Evolutionary conservation across 2,329 filamentous ascomycete species (phyloP).

Genomic region (Aspergillus sp.): DNA sequence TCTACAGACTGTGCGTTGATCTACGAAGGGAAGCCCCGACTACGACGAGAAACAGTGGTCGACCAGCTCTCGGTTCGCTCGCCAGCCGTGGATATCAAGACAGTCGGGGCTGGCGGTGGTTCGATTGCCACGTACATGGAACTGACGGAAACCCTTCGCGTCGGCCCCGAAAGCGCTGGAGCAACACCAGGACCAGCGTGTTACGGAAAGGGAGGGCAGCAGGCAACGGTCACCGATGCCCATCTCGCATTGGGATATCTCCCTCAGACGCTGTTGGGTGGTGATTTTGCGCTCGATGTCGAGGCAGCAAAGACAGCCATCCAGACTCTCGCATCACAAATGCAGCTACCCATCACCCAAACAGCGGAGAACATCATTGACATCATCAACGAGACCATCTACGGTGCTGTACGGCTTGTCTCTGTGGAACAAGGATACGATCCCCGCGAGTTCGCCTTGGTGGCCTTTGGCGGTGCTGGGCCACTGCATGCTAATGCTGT

Average conservation of each 20-base stretch:
- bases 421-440: slow-evolving; percentile 51
- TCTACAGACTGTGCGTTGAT: slow-evolving; percentile 47
- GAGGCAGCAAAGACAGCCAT: slow-evolving; percentile 40
- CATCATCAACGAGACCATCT: slow-evolving; percentile 49
- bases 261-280: slow-evolving; percentile 42
- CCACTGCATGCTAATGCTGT: slow-evolving; percentile 49
- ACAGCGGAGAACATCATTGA: slow-evolving; percentile 48
- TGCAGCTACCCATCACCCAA: slow-evolving; percentile 39
- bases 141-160: slow-evolving; percentile 45
- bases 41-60: slow-evolving; percentile 44
- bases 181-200: slow-evolving; percentile 46
- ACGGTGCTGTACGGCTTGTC: slow-evolving; percentile 47
- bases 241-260: slow-evolving; percentile 47
- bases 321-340: slow-evolving; percentile 40
- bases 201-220: slow-evolving; percentile 44
- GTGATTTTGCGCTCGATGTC: slow-evolving; percentile 42
- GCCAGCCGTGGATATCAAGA: slow-evolving; percentile 46
- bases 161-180: slow-evolving; percentile 48
- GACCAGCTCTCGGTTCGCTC: slow-evolving; percentile 42
- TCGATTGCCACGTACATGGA: slow-evolving; percentile 46
- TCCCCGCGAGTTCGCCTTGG: slow-evolving; percentile 47
- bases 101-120: slow-evolving; percentile 47
- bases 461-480: slow-evolving; percentile 49
- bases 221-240: slow-evolving; percentile 48
- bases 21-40: slow-evolving; percentile 37